Base-by-base conservation (phyloP, 441 rosid species). In the Brassica hybrid region DNA sequence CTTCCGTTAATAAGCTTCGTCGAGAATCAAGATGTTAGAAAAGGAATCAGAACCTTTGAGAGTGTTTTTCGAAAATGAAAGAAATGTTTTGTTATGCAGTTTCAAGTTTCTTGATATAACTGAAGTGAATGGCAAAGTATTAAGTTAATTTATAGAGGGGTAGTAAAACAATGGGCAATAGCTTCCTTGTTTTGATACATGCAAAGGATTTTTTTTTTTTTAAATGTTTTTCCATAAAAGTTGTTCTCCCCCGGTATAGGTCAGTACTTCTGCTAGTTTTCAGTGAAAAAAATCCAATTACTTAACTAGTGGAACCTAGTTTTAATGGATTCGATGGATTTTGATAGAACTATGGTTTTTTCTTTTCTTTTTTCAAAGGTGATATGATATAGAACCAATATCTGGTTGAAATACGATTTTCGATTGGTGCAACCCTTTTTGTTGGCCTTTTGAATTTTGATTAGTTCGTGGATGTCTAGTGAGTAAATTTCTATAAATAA, bases 101-200 rank as follows among this genome's bases (percentile, higher is more conserved):
- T 38, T 38, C 14, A 1, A 14, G 16, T 69, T 36, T 71, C 4
- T 56, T 71, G 80, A 76, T 17, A 25, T 11, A 62, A 11, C 9
- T 25, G 23, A 65, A 14, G 25, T 17, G 23, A 54, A 54, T 17
- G 59, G 18, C n/a, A 19, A 61, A 67, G 16, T 30, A 19, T 12
- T 1, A 12, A 43, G 14, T 43, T 10, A 4, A 21, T 59, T 58
- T 78, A 78, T 78, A 66, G 17, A 72, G 7, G 21, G 73, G 57
- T n/a, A 56, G 12, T 16, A 21, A 72, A 78, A 72, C 77, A 23
- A 69, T 72, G 81, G 77, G 81, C 73, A 27, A 30, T 71, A 16
- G 65, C 59, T 30, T 30, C 67, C 69, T 45, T 59, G 57, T 59
- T 66, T 72, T 65, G 66, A 27, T 19, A 61, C 43, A 36, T 36